These are phyloP conservation scores for Saturnispora galanensis DNA, from an alignment of 805 yeast genomes.

Conservation along the genomic window DNA sequence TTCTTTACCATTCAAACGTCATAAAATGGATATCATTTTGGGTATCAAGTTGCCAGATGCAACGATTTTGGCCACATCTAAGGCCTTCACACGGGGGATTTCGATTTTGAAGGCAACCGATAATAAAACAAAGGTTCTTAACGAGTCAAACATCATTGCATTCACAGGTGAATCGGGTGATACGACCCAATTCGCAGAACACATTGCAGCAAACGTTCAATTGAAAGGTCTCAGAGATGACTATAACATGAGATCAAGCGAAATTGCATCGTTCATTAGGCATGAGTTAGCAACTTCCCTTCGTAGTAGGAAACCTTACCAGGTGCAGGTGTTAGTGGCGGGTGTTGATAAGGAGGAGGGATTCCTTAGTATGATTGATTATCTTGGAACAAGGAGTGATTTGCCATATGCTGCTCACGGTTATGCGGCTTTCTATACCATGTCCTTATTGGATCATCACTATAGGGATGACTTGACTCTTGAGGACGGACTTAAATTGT, in stretches of 20 bases:
- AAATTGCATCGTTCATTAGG: conserved; percentile 82
- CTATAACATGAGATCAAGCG: conserved; percentile 71
- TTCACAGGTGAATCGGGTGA: conserved; percentile 96
- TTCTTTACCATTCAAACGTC: too few relatives aligned
- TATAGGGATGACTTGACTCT: conserved; percentile 65
- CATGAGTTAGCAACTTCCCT: conserved; percentile 78
- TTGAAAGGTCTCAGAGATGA: conserved; percentile 80
- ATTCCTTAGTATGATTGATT: conserved; percentile 80
- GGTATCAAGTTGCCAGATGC: conserved; percentile 77
- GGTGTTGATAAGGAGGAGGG: conserved; percentile 62
- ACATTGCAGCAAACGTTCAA: conserved; percentile 85
- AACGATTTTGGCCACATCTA: conserved; percentile 88
- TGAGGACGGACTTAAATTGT: conserved; percentile 70
- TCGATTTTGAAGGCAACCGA: conserved; percentile 70
- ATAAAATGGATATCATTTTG: conserved; percentile 74
- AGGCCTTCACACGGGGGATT: conserved; percentile 86
- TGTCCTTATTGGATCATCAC: conserved; percentile 84
- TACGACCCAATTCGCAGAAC: conserved; percentile 90
- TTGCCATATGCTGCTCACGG: conserved; percentile 98
- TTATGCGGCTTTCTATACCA: conserved; percentile 92
- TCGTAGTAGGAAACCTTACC: conserved; percentile 92
- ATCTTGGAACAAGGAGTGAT: conserved; percentile 82
- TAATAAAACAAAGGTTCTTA: conserved; percentile 69
- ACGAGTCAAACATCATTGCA: conserved; percentile 73
- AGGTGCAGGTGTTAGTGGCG: conserved; percentile 82